A percentile compares a stretch with the other conserved stretches of the same genome.
Evolutionary conservation across 208 protist species (phyloP).

Genomic region (Strigomonas culicis): DNA sequence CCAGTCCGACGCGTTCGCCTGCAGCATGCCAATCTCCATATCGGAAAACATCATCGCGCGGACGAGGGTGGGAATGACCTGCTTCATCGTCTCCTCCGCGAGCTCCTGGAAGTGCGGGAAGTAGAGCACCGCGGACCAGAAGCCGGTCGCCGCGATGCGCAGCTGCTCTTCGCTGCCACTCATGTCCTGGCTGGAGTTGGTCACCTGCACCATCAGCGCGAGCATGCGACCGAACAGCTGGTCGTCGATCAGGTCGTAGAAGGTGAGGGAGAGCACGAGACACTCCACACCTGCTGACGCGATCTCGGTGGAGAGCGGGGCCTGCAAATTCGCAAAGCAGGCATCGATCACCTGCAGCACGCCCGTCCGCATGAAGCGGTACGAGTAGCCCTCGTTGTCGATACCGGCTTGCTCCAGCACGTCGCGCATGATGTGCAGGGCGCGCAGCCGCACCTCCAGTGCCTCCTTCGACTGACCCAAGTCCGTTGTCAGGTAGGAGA

Average conservation of each 20-base stretch:
- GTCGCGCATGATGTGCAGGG: slow-evolving; percentile 40
- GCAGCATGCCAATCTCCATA: slow-evolving; percentile 85
- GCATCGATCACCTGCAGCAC: slow-evolving; percentile 47
- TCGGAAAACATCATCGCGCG: slow-evolving; percentile 89
- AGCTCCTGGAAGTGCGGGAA: slow-evolving; percentile 71
- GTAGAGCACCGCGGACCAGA: slow-evolving; percentile 72
- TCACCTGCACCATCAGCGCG: slow-evolving; percentile 53
- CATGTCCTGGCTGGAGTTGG: slow-evolving; percentile 23
- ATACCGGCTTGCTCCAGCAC: slow-evolving; percentile 65
- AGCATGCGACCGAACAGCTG: slow-evolving; percentile 47
- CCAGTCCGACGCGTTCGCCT: slow-evolving; percentile 74
- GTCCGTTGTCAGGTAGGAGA: slow-evolving; percentile 36
- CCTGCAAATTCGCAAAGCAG: slow-evolving; percentile 62
- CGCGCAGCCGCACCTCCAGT: slow-evolving; percentile 9
- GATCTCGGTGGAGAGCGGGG: slow-evolving; percentile 39
- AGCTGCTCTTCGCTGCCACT: slow-evolving; percentile 48
- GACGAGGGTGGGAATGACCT: slow-evolving; percentile 80
- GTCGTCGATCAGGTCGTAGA: slow-evolving; percentile 55
- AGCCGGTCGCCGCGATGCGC: slow-evolving; percentile 80
- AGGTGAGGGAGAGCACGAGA: slow-evolving; percentile 60
- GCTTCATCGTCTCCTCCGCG: slow-evolving; percentile 36
- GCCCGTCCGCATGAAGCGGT: slow-evolving; percentile 39
- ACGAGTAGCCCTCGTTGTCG: slow-evolving; percentile 51
- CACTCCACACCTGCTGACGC: slow-evolving; percentile 54
- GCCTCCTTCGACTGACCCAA: slow-evolving; percentile 17